These are phyloP conservation scores for Aphanocladium album DNA, from an alignment of 2,329 filamentous ascomycete species.

Conservation along the genomic window DNA sequence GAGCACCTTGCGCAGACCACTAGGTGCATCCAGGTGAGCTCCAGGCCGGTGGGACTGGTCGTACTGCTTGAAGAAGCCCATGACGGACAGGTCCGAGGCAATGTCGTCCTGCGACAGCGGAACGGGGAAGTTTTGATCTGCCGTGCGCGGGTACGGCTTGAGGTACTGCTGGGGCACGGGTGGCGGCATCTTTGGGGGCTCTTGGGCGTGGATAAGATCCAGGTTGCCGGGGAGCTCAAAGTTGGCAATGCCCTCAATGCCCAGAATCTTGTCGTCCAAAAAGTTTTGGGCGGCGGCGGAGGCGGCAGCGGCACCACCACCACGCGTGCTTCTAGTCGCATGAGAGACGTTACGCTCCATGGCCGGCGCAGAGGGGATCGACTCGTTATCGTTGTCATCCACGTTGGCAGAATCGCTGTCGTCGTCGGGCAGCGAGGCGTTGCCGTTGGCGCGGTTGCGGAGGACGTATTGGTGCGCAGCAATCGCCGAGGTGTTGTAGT, in stretches of 20 bases:
- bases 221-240: constrained; percentile 56
- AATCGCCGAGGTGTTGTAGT: constrained; percentile 58
- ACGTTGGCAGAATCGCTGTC: constrained; percentile 51
- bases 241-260: constrained; percentile 55
- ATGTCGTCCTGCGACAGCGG: constrained; percentile 48
- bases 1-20: constrained; percentile 46
- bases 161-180: constrained; percentile 54
- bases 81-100: constrained; percentile 50
- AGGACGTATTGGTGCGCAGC: constrained; percentile 59
- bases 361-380: constrained; percentile 42
- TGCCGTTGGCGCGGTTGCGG: constrained; percentile 50
- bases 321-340: constrained; percentile 58
- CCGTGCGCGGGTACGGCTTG: constrained; percentile 49
- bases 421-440: constrained; percentile 45
- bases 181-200: constrained; percentile 54
- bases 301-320: constrained; percentile 22
- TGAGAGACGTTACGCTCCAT: constrained; percentile 64
- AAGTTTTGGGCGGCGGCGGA: constrained; percentile 39
- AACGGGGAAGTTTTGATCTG: constrained; percentile 52
- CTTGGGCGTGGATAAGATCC: constrained; percentile 49
- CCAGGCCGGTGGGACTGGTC: constrained; percentile 48
- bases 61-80: constrained; percentile 54
- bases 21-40: constrained; percentile 48
- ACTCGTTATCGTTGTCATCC: constrained; percentile 44
- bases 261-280: constrained; percentile 52